Conservation (phyloP, 352 stramenopile species). For the Phytophthora fragariaefolia region DNA sequence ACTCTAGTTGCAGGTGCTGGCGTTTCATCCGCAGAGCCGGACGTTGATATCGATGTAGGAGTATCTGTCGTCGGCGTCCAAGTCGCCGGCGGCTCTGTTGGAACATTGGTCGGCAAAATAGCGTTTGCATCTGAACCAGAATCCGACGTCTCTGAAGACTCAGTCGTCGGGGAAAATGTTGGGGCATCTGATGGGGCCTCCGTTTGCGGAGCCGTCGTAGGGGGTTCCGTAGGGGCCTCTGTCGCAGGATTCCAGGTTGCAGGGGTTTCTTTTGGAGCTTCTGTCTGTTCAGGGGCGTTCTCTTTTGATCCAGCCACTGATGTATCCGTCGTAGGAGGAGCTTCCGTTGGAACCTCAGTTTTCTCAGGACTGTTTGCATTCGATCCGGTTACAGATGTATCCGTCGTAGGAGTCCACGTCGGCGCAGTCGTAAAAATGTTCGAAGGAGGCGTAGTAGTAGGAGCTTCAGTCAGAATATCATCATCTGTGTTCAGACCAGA, state of each 20-base stretch:
- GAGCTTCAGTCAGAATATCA: background rate
- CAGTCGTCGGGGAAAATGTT: background rate
- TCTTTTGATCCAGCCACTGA: slow-evolving; percentile 10
- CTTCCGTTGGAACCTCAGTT: background rate
- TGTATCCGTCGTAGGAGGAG: background rate
- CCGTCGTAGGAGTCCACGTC: slow-evolving; percentile 1
- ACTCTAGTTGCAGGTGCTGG: slow-evolving; percentile 9
- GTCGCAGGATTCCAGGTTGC: slow-evolving; percentile 11
- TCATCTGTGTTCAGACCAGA: slow-evolving; percentile 1
- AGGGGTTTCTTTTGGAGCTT: slow-evolving; percentile 13
- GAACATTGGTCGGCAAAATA: background rate
- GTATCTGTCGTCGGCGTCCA: slow-evolving; percentile 6
- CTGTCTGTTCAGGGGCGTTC: slow-evolving; percentile 7
- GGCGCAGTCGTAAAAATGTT: background rate
- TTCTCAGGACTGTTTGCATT: background rate
- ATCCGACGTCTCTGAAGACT: background rate
- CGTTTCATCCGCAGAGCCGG: slow-evolving; percentile 20
- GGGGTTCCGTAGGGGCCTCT: slow-evolving; percentile 6
- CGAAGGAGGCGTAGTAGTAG: background rate
- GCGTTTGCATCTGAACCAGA: background rate
- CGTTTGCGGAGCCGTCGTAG: background rate
- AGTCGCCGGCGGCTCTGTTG: background rate
- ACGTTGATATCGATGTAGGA: slow-evolving; percentile 16
- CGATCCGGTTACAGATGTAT: background rate
- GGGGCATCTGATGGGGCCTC: background rate